Conservation (phyloP, 2,329 filamentous ascomycete species). For the Stagonosporopsis vannaccii region DNA sequence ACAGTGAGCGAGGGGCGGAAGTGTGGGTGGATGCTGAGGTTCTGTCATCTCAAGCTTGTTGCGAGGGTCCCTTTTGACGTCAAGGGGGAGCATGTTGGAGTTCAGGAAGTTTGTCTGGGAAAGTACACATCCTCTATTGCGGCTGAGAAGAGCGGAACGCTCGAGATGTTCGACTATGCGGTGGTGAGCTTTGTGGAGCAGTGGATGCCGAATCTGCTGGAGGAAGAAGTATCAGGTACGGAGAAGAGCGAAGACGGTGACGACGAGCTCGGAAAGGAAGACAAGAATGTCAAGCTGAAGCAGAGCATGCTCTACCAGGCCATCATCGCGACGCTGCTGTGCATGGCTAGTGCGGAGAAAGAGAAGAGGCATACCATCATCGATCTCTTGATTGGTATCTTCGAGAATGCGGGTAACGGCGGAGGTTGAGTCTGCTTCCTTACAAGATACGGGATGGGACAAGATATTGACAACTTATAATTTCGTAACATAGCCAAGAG, state of each 20-base stretch:
- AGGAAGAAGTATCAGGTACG: neutral
- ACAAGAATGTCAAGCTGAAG: slow-evolving; percentile 23
- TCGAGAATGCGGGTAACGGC: slow-evolving; percentile 22
- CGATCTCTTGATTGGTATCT: slow-evolving; percentile 11
- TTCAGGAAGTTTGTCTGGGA: slow-evolving; percentile 34
- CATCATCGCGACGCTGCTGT: slow-evolving; percentile 43
- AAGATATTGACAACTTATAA: too few species aligned
- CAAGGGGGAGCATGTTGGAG: neutral
- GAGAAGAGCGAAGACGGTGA: neutral
- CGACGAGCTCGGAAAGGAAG: neutral
- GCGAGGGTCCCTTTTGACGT: slow-evolving; percentile 23
- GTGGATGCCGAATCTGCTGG: slow-evolving; percentile 9
- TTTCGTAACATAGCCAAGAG: too few species aligned
- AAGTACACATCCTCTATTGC: slow-evolving; percentile 40
- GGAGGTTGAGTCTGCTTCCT: slow-evolving; percentile 12
- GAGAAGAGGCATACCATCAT: slow-evolving; percentile 41
- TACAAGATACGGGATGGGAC: too few species aligned
- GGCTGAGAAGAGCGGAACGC: slow-evolving; percentile 33
- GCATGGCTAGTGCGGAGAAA: slow-evolving; percentile 44
- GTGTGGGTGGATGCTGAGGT: slow-evolving; percentile 34
- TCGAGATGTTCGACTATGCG: slow-evolving; percentile 37
- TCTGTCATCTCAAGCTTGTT: slow-evolving; percentile 44
- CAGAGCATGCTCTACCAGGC: slow-evolving; percentile 37
- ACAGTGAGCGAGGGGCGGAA: slow-evolving; percentile 31
- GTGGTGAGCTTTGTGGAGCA: slow-evolving; percentile 29